phyloP scores from a whole-genome alignment of 768 basidiomycete species.

The Mycena vitilis region DNA sequence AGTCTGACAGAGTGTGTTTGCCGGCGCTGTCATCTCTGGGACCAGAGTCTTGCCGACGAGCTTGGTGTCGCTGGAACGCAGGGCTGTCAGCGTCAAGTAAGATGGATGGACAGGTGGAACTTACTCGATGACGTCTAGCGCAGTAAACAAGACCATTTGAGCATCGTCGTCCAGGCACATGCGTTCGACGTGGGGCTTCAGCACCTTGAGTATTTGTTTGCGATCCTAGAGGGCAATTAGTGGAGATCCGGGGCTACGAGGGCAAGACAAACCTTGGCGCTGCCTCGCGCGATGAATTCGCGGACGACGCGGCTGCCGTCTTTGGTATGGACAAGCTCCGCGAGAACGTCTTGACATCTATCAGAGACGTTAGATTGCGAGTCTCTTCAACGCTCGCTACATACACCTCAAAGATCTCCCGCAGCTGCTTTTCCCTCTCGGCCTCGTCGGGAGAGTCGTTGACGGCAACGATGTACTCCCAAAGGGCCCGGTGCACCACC shows the following conservation, averaged over 20 bases:
- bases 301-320: conserved; percentile 90
- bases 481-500: conserved; percentile 87
- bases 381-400: conserved; percentile 25
- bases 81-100: conserved; percentile 9
- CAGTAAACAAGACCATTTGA: conserved; percentile 89
- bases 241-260: background rate
- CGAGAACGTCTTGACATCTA: conserved; percentile 86
- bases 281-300: conserved; percentile 85
- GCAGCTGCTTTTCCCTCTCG: conserved; percentile 78
- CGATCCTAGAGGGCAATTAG: conserved; percentile 67
- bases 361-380: conserved; percentile 6
- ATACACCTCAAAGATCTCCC: conserved; percentile 86
- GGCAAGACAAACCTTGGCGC: conserved; percentile 72
- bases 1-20: conserved; percentile 66
- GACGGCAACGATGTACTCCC: conserved; percentile 84
- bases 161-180: conserved; percentile 93
- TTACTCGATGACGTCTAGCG: conserved; percentile 90
- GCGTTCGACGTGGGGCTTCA: conserved; percentile 90
- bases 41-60: conserved; percentile 85
- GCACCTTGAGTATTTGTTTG: conserved; percentile 89
- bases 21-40: conserved; percentile 70
- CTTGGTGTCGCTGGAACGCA: conserved; percentile 82
- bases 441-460: conserved; percentile 66
- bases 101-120: conserved; percentile 40
- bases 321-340: conserved; percentile 95